Conservation (phyloP, 179 eudicot species). For the Silene coronaria region DNA sequence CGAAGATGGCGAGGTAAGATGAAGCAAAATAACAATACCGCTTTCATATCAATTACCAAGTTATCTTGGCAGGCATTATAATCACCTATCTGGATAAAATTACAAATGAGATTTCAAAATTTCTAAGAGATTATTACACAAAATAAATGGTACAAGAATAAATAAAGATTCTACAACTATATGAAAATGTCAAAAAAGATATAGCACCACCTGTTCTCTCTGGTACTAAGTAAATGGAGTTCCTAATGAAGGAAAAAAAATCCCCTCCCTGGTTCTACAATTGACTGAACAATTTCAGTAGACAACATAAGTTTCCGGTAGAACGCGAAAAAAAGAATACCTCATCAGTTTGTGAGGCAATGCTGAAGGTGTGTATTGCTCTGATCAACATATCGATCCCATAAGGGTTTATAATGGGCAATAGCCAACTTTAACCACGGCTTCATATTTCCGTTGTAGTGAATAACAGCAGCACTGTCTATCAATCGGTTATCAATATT, state of each 20-base stretch:
- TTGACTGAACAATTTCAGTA: conserved; percentile 8
- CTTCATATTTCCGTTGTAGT: conserved; percentile 65
- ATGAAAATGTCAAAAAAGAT: conserved; percentile 23
- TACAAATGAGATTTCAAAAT: conserved; percentile 24
- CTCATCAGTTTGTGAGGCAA: conserved; percentile 39
- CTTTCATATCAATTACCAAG: neutral
- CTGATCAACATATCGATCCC: conserved; percentile 59
- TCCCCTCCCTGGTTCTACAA: conserved; percentile 23
- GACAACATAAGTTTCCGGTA: conserved; percentile 15
- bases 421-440: conserved; percentile 61
- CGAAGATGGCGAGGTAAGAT: neutral
- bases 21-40: neutral
- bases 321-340: neutral
- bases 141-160: conserved; percentile 24
- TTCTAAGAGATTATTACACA: conserved; percentile 25
- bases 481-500: conserved; percentile 63
- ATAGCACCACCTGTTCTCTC: neutral
- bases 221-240: neutral
- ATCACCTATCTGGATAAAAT: conserved; percentile 5
- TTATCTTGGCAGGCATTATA: neutral
- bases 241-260: conserved; percentile 21
- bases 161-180: conserved; percentile 28
- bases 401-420: conserved; percentile 47
- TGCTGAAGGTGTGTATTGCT: conserved; percentile 49
- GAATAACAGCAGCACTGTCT: conserved; percentile 77